These are phyloP conservation scores for Agrocybe praecox DNA, from an alignment of 768 basidiomycete genomes.

Conservation along the genomic window DNA sequence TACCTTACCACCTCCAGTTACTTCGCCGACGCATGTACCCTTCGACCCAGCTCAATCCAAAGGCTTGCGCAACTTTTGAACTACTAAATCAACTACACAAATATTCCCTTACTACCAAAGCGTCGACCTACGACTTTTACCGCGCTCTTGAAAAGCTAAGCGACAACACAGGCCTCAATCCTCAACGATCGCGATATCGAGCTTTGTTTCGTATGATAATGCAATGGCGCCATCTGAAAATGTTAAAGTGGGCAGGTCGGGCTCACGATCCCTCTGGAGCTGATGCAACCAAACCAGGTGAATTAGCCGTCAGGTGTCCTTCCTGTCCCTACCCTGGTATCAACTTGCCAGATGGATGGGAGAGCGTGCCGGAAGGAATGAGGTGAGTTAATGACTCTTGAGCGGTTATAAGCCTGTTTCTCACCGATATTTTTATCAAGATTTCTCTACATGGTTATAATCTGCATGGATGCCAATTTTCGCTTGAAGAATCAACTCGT, in stretches of 20 bases:
- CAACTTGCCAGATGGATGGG: slow-evolving; percentile 29
- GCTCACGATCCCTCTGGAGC: slow-evolving; percentile 22
- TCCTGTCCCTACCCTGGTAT: slow-evolving; percentile 34
- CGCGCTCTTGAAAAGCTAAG: slow-evolving; percentile 7
- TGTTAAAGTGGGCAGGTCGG: slow-evolving; percentile 25
- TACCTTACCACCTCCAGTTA: slow-evolving; percentile 1
- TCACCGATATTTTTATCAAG: too few relatives aligned
- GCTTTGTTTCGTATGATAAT: slow-evolving; percentile 9
- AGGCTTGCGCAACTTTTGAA: slow-evolving; percentile 10
- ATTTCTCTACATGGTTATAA: slow-evolving; percentile 11
- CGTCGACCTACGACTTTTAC: slow-evolving; percentile 10
- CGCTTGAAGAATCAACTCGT: slow-evolving; percentile 11
- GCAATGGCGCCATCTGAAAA: slow-evolving; percentile 26
- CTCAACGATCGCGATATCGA: slow-evolving; percentile 1
- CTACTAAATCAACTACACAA: background rate
- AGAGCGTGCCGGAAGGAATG: background rate
- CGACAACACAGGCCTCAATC: background rate
- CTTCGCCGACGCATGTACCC: slow-evolving; percentile 9
- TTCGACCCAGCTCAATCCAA: slow-evolving; percentile 2
- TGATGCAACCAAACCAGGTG: slow-evolving; percentile 20
- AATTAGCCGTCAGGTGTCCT: slow-evolving; percentile 30
- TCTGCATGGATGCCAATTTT: slow-evolving; percentile 16
- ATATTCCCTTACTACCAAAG: slow-evolving; percentile 6
- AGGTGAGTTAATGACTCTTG: slow-evolving; percentile 1
- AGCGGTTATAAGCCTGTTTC: background rate